Evolutionary conservation across 495 filamentous ascomycete genomes (phyloP).

Genomic region (Neurospora intermedia): DNA sequence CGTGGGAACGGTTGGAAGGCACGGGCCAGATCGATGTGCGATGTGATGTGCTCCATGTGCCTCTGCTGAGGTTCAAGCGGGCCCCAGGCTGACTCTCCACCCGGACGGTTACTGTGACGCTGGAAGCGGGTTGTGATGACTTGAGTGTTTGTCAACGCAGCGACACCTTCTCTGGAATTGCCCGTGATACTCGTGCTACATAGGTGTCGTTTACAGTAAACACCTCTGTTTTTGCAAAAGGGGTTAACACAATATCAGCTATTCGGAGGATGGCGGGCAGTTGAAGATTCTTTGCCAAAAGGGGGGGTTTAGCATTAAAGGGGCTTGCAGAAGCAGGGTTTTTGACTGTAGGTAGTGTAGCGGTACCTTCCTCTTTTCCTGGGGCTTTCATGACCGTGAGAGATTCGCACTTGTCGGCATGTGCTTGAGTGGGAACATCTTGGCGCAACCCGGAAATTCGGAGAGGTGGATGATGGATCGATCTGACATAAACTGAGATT

Average conservation of each 20-base stretch:
- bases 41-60: not conserved
- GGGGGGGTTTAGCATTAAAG: no score
- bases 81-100: not conserved
- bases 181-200: not conserved
- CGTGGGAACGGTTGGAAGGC: conserved; percentile 9
- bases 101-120: not conserved
- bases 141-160: not conserved
- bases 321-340: no score
- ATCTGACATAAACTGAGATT: conserved; percentile 1
- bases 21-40: conserved; percentile 1
- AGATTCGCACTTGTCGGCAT: not conserved
- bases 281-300: no score
- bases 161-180: not conserved
- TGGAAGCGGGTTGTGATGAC: not conserved
- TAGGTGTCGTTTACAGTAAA: not conserved
- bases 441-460: conserved; percentile 9
- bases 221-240: no score
- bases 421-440: not conserved
- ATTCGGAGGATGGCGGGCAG: no score
- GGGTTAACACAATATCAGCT: no score
- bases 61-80: not conserved
- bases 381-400: not conserved
- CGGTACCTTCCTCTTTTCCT: not conserved
- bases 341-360: not conserved
- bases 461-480: conserved; percentile 9